Evolutionary conservation across 1,139 yeast species (phyloP).

Genomic region (Candida anutae): DNA sequence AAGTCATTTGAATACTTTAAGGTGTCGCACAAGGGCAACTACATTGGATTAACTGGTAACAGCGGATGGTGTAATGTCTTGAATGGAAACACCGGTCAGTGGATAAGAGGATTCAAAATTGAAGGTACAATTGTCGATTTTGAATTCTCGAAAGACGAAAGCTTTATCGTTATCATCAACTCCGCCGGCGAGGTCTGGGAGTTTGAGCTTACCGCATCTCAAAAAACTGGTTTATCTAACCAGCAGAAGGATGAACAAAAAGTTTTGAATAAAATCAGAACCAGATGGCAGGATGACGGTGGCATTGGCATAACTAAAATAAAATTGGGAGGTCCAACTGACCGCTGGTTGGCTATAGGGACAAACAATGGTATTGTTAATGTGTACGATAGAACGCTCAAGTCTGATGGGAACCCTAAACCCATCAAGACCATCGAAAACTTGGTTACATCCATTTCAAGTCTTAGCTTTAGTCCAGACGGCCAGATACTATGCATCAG

Average conservation of each 20-base stretch:
- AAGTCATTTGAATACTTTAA: slow-evolving; percentile 82
- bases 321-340: slow-evolving; percentile 69
- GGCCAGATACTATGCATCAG: slow-evolving; percentile 87
- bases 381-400: slow-evolving; percentile 55
- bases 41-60: slow-evolving; percentile 70
- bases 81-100: slow-evolving; percentile 72
- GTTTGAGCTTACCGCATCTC: slow-evolving; percentile 42
- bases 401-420: slow-evolving; percentile 16
- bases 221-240: slow-evolving; percentile 1
- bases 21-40: slow-evolving; percentile 62
- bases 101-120: slow-evolving; percentile 78
- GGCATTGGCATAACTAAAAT: slow-evolving; percentile 78
- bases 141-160: slow-evolving; percentile 56
- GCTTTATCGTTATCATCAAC: slow-evolving; percentile 54
- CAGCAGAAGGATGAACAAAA: slow-evolving; percentile 3
- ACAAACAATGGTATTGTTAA: slow-evolving; percentile 85
- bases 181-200: slow-evolving; percentile 91
- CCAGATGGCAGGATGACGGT: slow-evolving; percentile 82
- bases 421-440: slow-evolving; percentile 67
- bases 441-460: slow-evolving; percentile 72
- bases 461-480: slow-evolving; percentile 71
- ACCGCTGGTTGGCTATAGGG: slow-evolving; percentile 86
- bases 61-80: slow-evolving; percentile 87
- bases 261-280: slow-evolving; percentile 30
- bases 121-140: slow-evolving; percentile 82